Conservation (phyloP, 345 rosid species). For the Turritis glabra region DNA sequence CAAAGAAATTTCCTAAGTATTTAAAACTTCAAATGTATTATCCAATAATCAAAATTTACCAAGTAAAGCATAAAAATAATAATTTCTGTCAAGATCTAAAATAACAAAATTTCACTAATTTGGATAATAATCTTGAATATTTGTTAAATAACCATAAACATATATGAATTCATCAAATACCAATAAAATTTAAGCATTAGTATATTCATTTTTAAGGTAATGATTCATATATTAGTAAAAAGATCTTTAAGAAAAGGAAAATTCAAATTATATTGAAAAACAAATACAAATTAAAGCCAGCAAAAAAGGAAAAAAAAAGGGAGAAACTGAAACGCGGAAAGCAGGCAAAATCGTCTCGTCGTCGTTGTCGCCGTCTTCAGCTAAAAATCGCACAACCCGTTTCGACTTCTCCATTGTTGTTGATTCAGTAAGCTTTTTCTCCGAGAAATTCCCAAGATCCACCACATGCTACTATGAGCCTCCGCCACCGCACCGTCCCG, state of each 20-base stretch:
- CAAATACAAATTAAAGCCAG: neutral
- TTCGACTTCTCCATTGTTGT: constrained; percentile 15
- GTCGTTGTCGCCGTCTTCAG: constrained; percentile 25
- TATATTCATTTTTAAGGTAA: neutral
- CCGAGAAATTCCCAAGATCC: constrained; percentile 13
- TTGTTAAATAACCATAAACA: neutral
- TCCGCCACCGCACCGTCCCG: constrained; percentile 48
- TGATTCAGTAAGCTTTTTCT: constrained; percentile 25
- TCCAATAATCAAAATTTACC: neutral
- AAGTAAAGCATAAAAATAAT: neutral
- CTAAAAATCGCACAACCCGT: neutral
- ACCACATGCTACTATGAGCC: constrained; percentile 44
- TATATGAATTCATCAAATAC: neutral
- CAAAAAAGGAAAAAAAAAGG: neutral
- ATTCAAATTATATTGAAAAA: neutral
- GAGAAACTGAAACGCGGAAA: constrained; percentile 38
- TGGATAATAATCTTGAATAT: neutral
- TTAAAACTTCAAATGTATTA: neutral
- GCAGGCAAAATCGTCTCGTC: constrained; percentile 30
- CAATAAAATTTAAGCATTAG: neutral
- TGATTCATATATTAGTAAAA: neutral
- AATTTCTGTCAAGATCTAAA: neutral
- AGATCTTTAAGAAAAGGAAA: neutral
- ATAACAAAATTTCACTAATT: neutral
- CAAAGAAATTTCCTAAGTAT: constrained; percentile 4